Evolutionary conservation across 345 rosid species (phyloP).

Genomic region (Eucalyptus decipiens): DNA sequence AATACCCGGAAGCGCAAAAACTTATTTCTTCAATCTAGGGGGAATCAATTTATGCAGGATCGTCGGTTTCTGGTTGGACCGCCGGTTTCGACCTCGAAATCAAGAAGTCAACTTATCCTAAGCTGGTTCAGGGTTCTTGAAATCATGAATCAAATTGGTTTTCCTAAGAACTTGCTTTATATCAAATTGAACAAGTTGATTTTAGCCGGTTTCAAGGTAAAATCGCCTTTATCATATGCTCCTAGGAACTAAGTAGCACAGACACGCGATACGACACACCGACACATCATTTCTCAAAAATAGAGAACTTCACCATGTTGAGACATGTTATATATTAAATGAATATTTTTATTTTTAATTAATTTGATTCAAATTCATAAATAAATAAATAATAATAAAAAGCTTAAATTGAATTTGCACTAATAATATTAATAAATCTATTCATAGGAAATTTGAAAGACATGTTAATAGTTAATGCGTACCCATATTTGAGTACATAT

Average conservation of each 20-base stretch:
- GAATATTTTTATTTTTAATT: too few species aligned
- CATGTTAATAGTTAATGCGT: too few species aligned
- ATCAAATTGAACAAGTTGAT: not conserved
- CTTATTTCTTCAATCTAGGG: not conserved
- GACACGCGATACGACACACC: accelerated
- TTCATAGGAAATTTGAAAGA: too few species aligned
- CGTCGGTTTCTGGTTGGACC: not conserved
- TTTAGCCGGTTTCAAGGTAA: not conserved
- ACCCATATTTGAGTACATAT: too few species aligned
- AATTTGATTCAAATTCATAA: too few species aligned
- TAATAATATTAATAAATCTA: too few species aligned
- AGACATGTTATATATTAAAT: too few species aligned
- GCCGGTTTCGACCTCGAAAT: not conserved
- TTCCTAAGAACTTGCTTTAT: not conserved
- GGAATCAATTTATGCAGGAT: not conserved
- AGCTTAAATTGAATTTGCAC: too few species aligned
- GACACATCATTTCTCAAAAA: too few species aligned
- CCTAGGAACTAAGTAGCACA: accelerated
- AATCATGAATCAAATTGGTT: not conserved
- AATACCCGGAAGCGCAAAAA: not conserved
- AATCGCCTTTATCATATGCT: not conserved
- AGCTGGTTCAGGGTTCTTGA: not conserved
- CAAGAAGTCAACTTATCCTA: not conserved
- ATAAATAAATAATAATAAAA: too few species aligned
- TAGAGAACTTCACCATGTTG: accelerated